phyloP scores from a whole-genome alignment of 1,139 yeast genomes.

The Taiozyma sp. region DNA sequence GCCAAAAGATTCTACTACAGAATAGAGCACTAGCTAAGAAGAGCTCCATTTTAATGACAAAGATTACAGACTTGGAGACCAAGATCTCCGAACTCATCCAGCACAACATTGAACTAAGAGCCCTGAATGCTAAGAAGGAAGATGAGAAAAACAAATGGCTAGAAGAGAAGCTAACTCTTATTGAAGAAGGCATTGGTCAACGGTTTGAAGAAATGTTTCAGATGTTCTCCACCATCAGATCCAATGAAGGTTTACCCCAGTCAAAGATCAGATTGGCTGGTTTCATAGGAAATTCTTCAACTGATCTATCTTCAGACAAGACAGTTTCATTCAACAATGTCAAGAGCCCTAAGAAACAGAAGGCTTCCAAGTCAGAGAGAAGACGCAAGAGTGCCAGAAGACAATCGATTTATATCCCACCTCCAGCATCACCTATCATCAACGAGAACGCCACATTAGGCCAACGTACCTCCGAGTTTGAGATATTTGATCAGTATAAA shows the following conservation, averaged over 20 bases:
- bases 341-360: conserved; percentile 15
- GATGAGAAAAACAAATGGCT: conserved; percentile 29
- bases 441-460: conserved; percentile 1
- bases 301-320: conserved; percentile 14
- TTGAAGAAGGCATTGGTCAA: conserved; percentile 39
- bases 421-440: conserved; percentile 18
- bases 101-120: conserved; percentile 40
- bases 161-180: conserved; percentile 29
- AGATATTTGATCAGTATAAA: background rate
- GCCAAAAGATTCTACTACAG: conserved; percentile 35
- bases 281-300: conserved; percentile 4
- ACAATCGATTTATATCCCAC: conserved; percentile 32
- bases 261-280: conserved; percentile 12
- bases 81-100: conserved; percentile 41
- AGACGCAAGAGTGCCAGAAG: conserved; percentile 34
- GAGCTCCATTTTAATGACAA: conserved; percentile 46
- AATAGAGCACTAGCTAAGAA: conserved; percentile 53
- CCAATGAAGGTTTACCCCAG: conserved; percentile 30
- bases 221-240: conserved; percentile 33
- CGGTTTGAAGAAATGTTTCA: conserved; percentile 42
- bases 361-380: conserved; percentile 21
- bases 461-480: conserved; percentile 3
- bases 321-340: conserved; percentile 21
- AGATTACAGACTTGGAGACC: conserved; percentile 46
- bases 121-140: conserved; percentile 29